A percentile compares a stretch with the other conserved stretches of the same genome.
These are phyloP conservation scores for Gossypium stocksii DNA, from an alignment of 345 rosid species.

Conservation along the genomic window DNA sequence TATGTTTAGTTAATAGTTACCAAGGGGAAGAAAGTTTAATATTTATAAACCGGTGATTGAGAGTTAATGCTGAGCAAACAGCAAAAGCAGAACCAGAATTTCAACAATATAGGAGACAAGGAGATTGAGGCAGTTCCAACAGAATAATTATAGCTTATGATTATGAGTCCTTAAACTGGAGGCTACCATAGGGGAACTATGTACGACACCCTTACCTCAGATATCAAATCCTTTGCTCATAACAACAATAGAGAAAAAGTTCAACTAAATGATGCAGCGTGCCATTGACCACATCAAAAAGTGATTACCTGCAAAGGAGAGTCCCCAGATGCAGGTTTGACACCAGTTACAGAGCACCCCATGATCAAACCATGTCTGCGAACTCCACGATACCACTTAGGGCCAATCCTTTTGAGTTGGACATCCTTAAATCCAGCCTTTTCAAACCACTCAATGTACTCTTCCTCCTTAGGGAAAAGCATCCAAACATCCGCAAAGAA, in stretches of 20 bases:
- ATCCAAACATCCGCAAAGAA: slow-evolving; percentile 98
- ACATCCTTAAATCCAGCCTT: slow-evolving; percentile 94
- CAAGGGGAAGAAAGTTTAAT: background rate
- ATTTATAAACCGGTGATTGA: background rate
- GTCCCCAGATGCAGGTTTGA: slow-evolving; percentile 93
- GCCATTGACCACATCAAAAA: background rate
- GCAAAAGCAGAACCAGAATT: background rate
- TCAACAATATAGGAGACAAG: background rate
- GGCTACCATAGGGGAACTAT: background rate
- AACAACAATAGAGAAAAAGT: background rate
- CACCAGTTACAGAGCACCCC: slow-evolving; percentile 98
- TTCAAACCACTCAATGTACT: slow-evolving; percentile 90
- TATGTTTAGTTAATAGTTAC: background rate
- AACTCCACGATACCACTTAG: slow-evolving; percentile 99
- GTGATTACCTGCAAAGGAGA: slow-evolving; percentile 85
- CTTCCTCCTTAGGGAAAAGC: slow-evolving; percentile 99
- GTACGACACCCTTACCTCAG: background rate
- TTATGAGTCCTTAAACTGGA: background rate
- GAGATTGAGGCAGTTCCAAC: background rate
- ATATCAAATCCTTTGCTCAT: background rate
- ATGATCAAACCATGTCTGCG: slow-evolving; percentile 95
- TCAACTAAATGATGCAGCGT: background rate
- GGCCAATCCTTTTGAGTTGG: slow-evolving; percentile 91
- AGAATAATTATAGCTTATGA: background rate
- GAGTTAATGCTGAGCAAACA: background rate